Evolutionary conservation across 805 yeast species (phyloP).

Genomic region (Suhomyces sp.): DNA sequence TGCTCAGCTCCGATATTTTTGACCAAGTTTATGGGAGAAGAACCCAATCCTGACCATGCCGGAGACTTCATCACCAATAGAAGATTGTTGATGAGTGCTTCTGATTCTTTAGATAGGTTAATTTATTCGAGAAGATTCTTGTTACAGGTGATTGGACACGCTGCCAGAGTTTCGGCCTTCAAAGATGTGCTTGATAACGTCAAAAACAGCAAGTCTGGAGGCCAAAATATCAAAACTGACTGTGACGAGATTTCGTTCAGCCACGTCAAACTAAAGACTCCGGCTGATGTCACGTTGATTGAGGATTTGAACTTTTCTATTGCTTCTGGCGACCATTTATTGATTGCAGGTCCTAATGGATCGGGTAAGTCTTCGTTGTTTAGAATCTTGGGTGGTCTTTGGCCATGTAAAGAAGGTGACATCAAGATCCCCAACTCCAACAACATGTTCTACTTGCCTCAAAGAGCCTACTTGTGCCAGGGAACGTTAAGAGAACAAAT

Average conservation of each 20-base stretch:
- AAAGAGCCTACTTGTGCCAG: slow-evolving; percentile 80
- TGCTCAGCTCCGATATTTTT: slow-evolving; percentile 89
- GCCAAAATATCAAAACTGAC: slow-evolving; percentile 28
- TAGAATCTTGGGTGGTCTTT: slow-evolving; percentile 85
- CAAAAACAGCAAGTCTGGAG: slow-evolving; percentile 7
- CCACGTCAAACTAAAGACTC: slow-evolving; percentile 79
- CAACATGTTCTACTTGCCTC: slow-evolving; percentile 85
- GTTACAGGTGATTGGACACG: slow-evolving; percentile 80
- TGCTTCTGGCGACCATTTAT: slow-evolving; percentile 76
- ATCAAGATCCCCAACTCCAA: slow-evolving; percentile 63
- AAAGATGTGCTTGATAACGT: slow-evolving; percentile 56
- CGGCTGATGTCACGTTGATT: slow-evolving; percentile 73
- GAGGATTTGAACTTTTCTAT: slow-evolving; percentile 66
- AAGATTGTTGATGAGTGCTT: slow-evolving; percentile 75
- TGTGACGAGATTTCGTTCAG: slow-evolving; percentile 64
- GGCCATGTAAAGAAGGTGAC: slow-evolving; percentile 70
- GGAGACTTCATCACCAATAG: slow-evolving; percentile 89
- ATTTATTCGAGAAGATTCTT: slow-evolving; percentile 81
- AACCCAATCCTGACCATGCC: slow-evolving; percentile 48
- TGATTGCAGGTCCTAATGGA: slow-evolving; percentile 95
- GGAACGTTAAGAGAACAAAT: slow-evolving; percentile 85
- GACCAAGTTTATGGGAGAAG: slow-evolving; percentile 48
- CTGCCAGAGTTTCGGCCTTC: slow-evolving; percentile 69
- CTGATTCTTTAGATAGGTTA: slow-evolving; percentile 83
- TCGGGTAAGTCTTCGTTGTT: slow-evolving; percentile 93